Base-by-base conservation (phyloP, 257 asterid genomes). In the Nicotiana paniculata region DNA sequence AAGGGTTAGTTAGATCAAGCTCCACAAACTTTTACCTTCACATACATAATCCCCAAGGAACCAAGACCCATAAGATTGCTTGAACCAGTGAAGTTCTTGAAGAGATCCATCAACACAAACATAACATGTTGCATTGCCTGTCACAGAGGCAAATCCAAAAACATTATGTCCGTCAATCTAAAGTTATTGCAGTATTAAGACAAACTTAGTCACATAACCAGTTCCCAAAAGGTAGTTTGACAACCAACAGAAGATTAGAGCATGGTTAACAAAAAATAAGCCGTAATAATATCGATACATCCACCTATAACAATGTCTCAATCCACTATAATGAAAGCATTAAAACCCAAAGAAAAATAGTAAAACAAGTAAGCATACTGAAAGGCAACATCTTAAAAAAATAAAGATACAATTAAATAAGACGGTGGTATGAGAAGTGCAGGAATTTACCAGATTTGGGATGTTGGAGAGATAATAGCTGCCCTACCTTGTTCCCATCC, bases 21-120 rank as follows among this genome's bases (percentile, higher is more conserved):
- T 68, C 33, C 21, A 58, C 15, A 33, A 61, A 81, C 66, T 3
- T 68, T 89, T 87, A 96, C 98, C 99, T 94, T 96, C 97, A 82
- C 92, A 90, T 65, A 94, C 95, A 87, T 91, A 94, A 81, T 96
- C 98, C 51, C 99, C 99, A 63, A 94, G 90, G 86, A 96, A 94
- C 99, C 99, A 96, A 43, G 99, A 96, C 64, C 99, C 97, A 82
- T 90, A 89, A 77, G 92, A 82, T 90, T 94, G 97, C 89, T 94
- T 94, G 85, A 94, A 96, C 97, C 94, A 92, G 85, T 96, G 92
- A 85, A 96, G 89, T 83, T 96, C 99, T 72, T 92, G 95, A 87
- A 96, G 91, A 84, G 80, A 86, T 67, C 85, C 95, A 70, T 86
- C 88, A 81, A 30, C 78, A 67, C 70, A 89, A 80, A 92, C 86